Conservation (phyloP, 345 rosid species). For the Luvunga scandens region DNA sequence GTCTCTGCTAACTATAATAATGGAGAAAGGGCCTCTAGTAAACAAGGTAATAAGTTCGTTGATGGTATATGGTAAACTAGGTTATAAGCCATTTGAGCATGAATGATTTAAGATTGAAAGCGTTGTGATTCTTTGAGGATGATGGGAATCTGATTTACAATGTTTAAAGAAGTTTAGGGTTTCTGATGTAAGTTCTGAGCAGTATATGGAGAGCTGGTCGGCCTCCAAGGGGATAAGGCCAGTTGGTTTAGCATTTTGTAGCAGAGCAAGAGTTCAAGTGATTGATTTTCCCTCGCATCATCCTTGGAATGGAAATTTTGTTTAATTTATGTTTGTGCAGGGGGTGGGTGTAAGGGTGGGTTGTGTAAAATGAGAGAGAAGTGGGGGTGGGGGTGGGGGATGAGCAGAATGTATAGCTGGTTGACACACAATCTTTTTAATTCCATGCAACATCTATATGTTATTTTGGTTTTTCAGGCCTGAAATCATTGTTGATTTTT, state of each 20-base stretch:
- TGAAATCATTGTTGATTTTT: neutral
- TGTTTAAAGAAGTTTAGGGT: neutral
- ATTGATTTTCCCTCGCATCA: too few relatives aligned
- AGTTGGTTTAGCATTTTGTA: neutral
- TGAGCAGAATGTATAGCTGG: neutral
- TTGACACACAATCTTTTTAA: neutral
- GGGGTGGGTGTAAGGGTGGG: neutral
- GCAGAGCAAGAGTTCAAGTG: neutral
- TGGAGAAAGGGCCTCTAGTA: neutral
- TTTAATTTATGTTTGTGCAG: neutral
- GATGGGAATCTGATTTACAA: neutral
- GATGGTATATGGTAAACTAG: too few relatives aligned
- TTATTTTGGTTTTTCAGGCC: neutral
- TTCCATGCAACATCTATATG: neutral
- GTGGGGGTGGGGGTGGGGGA: rapidly evolving
- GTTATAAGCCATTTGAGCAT: neutral
- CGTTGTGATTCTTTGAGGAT: neutral
- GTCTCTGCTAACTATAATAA: neutral
- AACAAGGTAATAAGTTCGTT: neutral
- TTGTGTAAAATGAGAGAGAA: too few relatives aligned
- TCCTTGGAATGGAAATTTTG: neutral
- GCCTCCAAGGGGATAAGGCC: neutral
- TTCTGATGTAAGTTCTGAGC: neutral
- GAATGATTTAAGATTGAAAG: neutral
- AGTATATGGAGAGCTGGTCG: neutral